Conservation (phyloP, 2,329 filamentous ascomycete genomes). For the Penicillium sp. region DNA sequence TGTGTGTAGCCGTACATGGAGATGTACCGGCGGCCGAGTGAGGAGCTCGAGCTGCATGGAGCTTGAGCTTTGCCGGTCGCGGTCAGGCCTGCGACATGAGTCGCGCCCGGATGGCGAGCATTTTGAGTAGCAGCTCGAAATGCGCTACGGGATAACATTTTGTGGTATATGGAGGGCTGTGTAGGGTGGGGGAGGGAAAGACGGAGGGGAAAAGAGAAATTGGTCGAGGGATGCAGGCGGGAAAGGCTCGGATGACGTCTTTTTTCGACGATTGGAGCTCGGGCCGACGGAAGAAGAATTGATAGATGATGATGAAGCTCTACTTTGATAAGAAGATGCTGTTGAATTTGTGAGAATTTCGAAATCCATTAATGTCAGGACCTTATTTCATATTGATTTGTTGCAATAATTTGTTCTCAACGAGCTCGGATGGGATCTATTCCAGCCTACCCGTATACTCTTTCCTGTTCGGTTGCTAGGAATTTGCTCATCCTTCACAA, state of each 20-base stretch:
- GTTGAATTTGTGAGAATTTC: background rate
- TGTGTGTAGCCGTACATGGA: conserved; percentile 56
- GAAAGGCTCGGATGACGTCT: conserved; percentile 23
- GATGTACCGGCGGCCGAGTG: conserved; percentile 41
- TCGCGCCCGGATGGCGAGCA: conserved; percentile 17
- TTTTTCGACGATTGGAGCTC: conserved; percentile 14
- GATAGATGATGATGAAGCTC: background rate
- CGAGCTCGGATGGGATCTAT: no score
- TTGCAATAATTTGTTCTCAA: no score
- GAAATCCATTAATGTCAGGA: background rate
- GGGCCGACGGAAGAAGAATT: conserved; percentile 19
- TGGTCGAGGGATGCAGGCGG: background rate
- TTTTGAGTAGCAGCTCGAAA: conserved; percentile 28
- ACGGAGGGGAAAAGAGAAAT: background rate
- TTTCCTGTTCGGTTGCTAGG: no score
- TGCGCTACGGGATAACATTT: conserved; percentile 36
- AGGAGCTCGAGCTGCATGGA: conserved; percentile 19
- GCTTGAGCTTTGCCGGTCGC: conserved; percentile 15
- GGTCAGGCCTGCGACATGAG: conserved; percentile 14
- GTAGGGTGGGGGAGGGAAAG: background rate
- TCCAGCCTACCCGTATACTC: no score
- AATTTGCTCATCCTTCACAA: no score
- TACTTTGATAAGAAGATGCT: no score
- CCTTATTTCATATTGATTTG: no score
- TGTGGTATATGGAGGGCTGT: conserved; percentile 8